phyloP scores from a whole-genome alignment of 805 yeast genomes.

The Candida incommunis region DNA sequence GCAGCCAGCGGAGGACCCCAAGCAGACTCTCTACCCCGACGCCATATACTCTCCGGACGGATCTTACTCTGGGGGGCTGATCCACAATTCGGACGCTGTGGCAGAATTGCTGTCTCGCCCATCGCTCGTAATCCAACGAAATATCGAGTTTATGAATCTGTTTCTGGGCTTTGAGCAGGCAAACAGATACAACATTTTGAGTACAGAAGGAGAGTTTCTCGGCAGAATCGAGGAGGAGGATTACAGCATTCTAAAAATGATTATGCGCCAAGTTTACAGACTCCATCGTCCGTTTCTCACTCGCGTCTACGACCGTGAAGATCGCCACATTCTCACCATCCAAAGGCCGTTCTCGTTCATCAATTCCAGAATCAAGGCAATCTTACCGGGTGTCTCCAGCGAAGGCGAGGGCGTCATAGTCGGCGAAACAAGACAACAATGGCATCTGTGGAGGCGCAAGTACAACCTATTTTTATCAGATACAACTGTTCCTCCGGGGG shows the following conservation, averaged over 20 bases:
- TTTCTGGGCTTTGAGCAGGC: constrained; percentile 87
- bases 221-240: constrained; percentile 81
- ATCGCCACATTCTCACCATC: constrained; percentile 30
- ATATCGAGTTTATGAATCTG: constrained; percentile 77
- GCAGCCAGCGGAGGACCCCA: neutral
- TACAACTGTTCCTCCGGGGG: constrained; percentile 4
- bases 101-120: constrained; percentile 60
- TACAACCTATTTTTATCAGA: constrained; percentile 54
- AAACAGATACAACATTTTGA: constrained; percentile 57
- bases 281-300: constrained; percentile 63
- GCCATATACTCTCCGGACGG: constrained; percentile 1
- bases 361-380: constrained; percentile 72
- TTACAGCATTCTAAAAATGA: constrained; percentile 45
- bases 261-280: constrained; percentile 73
- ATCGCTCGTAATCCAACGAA: constrained; percentile 73
- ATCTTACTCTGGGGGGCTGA: constrained; percentile 30
- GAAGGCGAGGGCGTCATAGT: constrained; percentile 33
- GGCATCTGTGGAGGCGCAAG: constrained; percentile 89
- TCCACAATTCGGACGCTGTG: constrained; percentile 44
- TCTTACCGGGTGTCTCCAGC: constrained; percentile 36
- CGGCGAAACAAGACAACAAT: constrained; percentile 82
- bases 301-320: constrained; percentile 20
- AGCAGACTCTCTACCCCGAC: neutral
- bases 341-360: constrained; percentile 76
- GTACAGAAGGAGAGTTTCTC: constrained; percentile 54